Base-by-base conservation (phyloP, 2,329 filamentous ascomycete genomes). In the Monilinia laxa region DNA sequence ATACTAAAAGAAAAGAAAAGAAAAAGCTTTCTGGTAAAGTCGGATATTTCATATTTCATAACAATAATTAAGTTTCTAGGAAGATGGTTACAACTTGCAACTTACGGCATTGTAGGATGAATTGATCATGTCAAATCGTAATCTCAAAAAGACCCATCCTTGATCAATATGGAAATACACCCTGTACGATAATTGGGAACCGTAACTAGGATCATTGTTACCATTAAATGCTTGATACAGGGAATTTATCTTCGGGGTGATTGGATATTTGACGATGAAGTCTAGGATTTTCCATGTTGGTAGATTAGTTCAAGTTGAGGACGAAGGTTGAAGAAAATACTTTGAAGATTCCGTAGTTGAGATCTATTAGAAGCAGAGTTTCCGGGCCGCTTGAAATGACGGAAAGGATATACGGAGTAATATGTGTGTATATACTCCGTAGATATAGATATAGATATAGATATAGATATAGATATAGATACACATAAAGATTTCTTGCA, bases 21-120 rank as follows among this genome's bases (percentile, higher is more conserved):
- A n/a, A 51, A 42, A 52, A 52, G 42, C 35, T 35, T 51, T 40
- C 40, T 49, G 11, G 53, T 18, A 31, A 11, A 14, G 38, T 57
- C 40, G 53, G 53, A 51, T 18, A 58, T 58, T 64, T 64, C 62
- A 58, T 47, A 35, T 38, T 64, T 40, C 52, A 64, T 25, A 49
- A 51, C 51, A 63, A 31, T 60, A 69, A 64, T 64, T 28, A 57
- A 58, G n/a, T 25, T 38, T 40, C n/a, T 38, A 25, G 59, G 49
- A 62, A 53, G 49, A 53, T 62, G 57, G 25, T 49, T 60, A 54
- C 16, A 51, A 59, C 42, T 60, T 60, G 35, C 16, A 51, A 51
- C 47, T 35, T 23, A 49, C 42, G 42, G 42, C 12, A 35, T 60
- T 12, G 62, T 58, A 58, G 62, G 62, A 57, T 64, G 62, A 64